A percentile compares a stretch with the other conserved stretches of the same genome.
Conservation (phyloP, 2,329 filamentous ascomycete genomes). For the Microsporum canis region DNA sequence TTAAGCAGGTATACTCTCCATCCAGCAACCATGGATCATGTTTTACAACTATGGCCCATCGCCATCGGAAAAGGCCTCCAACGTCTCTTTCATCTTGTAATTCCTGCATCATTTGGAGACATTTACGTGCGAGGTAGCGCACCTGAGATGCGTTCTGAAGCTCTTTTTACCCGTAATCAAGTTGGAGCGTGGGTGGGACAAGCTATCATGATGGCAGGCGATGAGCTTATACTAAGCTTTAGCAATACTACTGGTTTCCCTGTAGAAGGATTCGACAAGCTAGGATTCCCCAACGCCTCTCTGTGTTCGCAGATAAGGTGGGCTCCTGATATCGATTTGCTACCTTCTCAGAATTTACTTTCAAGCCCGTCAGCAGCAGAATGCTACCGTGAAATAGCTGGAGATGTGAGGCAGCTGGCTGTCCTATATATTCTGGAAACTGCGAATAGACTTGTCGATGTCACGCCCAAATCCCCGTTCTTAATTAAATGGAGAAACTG, state of each 20-base stretch:
- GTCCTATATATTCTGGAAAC: background rate
- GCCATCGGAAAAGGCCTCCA: background rate
- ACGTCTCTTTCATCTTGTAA: background rate
- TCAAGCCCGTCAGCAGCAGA: background rate
- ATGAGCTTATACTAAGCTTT: background rate
- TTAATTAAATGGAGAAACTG: background rate
- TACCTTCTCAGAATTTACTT: background rate
- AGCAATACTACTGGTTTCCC: background rate
- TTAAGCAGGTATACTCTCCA: background rate
- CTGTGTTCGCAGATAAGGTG: background rate
- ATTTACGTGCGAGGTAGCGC: background rate
- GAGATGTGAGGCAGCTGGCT: background rate
- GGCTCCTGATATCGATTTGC: background rate
- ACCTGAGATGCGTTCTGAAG: background rate
- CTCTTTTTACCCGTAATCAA: background rate
- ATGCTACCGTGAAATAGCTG: background rate
- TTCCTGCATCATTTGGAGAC: background rate
- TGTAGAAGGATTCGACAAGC: background rate
- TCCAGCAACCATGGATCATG: slow-evolving; percentile 4
- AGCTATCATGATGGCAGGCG: background rate
- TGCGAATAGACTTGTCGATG: background rate
- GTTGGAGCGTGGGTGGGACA: background rate
- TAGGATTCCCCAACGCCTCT: background rate
- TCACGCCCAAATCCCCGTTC: background rate
- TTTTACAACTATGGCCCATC: background rate